A percentile compares a stretch with the other conserved stretches of the same genome.
phyloP scores from a whole-genome alignment of 495 filamentous ascomycete genomes.

The Aspergillus incahuasiensis region DNA sequence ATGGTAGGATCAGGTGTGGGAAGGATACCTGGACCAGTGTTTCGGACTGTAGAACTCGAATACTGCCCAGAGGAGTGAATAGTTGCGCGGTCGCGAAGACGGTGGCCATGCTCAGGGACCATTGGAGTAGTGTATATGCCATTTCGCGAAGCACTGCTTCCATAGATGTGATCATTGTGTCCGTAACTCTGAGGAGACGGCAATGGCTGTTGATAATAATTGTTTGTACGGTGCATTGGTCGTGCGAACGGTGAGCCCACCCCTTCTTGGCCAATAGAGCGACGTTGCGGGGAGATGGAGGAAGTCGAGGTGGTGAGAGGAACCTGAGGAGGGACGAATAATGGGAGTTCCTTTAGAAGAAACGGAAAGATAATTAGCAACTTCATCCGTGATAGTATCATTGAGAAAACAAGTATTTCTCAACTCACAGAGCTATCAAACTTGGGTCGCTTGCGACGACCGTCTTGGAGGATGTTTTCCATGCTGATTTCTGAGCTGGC shows the following conservation, averaged over 20 bases:
- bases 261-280: constrained; percentile 55
- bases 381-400: constrained; percentile 1
- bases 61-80: constrained; percentile 30
- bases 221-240: constrained; percentile 68
- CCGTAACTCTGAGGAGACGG: constrained; percentile 76
- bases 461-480: constrained; percentile 96
- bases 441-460: constrained; percentile 90
- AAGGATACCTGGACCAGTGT: constrained; percentile 55
- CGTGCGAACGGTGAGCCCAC: constrained; percentile 64
- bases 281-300: constrained; percentile 87
- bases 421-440: constrained; percentile 92
- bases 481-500: constrained; percentile 96
- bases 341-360: constrained; percentile 72
- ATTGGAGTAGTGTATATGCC: constrained; percentile 50
- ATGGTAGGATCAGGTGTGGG: constrained; percentile 94
- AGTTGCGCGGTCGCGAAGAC: constrained; percentile 55
- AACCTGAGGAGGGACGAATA: constrained; percentile 92
- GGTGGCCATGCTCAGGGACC: constrained; percentile 56
- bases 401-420: neutral
- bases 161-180: constrained; percentile 46
- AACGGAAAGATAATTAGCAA: constrained; percentile 12
- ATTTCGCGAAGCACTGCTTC: constrained; percentile 32
- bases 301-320: constrained; percentile 83
- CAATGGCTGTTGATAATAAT: constrained; percentile 63
- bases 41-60: constrained; percentile 36